Percentiles rank a stretch among this genome's conserved stretches.
Conservation (phyloP, 2,329 filamentous ascomycete species). For the Raffaelea deltoideospora region DNA sequence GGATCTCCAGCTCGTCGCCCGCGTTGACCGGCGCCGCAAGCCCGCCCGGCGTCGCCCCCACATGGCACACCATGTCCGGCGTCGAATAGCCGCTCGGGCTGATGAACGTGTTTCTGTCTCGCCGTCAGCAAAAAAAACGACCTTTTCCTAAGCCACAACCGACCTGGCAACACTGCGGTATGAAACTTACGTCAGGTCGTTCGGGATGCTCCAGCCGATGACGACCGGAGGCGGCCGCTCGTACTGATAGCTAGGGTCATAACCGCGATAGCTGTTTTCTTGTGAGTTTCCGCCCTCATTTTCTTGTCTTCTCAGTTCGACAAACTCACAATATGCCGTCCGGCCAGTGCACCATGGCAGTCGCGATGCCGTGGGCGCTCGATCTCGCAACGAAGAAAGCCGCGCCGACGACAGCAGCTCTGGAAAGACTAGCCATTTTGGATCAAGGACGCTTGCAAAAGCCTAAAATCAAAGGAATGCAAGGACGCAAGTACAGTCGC, state of each 20-base stretch:
- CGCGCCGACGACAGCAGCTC: constrained; percentile 1
- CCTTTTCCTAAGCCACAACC: too few relatives aligned
- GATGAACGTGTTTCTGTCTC: constrained; percentile 32
- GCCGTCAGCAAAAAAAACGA: too few relatives aligned
- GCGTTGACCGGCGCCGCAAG: constrained; percentile 22
- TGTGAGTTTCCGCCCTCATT: neutral
- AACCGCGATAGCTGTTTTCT: constrained; percentile 14
- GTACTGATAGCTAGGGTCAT: constrained; percentile 16
- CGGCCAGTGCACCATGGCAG: constrained; percentile 13
- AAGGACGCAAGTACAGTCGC: too few relatives aligned
- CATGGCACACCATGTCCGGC: constrained; percentile 32
- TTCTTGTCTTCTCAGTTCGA: neutral
- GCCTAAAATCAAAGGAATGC: too few relatives aligned
- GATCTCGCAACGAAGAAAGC: constrained; percentile 8
- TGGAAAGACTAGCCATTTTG: too few relatives aligned
- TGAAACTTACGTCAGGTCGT: constrained; percentile 13
- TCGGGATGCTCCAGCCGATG: constrained; percentile 15
- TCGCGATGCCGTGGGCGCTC: constrained; percentile 14
- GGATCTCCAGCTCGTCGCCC: constrained; percentile 23
- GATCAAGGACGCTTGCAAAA: too few relatives aligned
- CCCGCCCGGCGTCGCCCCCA: constrained; percentile 20
- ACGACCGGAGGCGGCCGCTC: constrained; percentile 13
- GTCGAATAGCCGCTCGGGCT: constrained; percentile 22
- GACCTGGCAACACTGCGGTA: too few relatives aligned
- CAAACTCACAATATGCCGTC: constrained; percentile 14